Percentiles rank a stretch among this genome's conserved stretches.
Conservation (phyloP, 1,284 basidiomycete genomes). For the Sanghuangporus baumii region DNA sequence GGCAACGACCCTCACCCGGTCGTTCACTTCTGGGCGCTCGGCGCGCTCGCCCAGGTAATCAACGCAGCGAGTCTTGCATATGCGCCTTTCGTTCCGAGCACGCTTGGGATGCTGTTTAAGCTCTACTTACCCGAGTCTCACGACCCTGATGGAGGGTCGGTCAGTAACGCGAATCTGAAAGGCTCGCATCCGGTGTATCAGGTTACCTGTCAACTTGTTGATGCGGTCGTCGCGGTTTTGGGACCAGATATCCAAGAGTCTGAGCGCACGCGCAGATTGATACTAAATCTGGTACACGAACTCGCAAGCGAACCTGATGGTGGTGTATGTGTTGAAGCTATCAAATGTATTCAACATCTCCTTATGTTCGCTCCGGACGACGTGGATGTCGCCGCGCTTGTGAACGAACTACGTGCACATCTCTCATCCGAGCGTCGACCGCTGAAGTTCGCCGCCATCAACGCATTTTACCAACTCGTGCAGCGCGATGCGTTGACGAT, state of each 20-base stretch:
- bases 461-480: slow-evolving; percentile 94
- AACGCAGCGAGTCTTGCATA: slow-evolving; percentile 92
- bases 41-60: slow-evolving; percentile 82
- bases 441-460: slow-evolving; percentile 90
- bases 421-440: slow-evolving; percentile 76
- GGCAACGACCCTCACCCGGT: slow-evolving; percentile 95
- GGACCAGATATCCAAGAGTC: slow-evolving; percentile 96
- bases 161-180: slow-evolving; percentile 80
- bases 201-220: slow-evolving; percentile 86
- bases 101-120: slow-evolving; percentile 87
- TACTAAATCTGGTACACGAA: slow-evolving; percentile 83
- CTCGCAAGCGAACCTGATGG: slow-evolving; percentile 86
- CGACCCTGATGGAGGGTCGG: slow-evolving; percentile 88
- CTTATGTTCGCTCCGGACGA: slow-evolving; percentile 90
- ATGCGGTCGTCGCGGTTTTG: slow-evolving; percentile 89
- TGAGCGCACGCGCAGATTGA: slow-evolving; percentile 70
- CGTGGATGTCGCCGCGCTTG: slow-evolving; percentile 73
- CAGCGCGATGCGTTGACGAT: slow-evolving; percentile 91
- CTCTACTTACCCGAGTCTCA: slow-evolving; percentile 90
- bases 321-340: slow-evolving; percentile 87
- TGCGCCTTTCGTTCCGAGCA: slow-evolving; percentile 83
- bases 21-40: slow-evolving; percentile 91
- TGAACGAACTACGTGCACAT: slow-evolving; percentile 70
- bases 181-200: slow-evolving; percentile 92
- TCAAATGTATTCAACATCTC: slow-evolving; percentile 94